Evolutionary conservation across 805 yeast genomes (phyloP).

Genomic region (Candida loeiensis): DNA sequence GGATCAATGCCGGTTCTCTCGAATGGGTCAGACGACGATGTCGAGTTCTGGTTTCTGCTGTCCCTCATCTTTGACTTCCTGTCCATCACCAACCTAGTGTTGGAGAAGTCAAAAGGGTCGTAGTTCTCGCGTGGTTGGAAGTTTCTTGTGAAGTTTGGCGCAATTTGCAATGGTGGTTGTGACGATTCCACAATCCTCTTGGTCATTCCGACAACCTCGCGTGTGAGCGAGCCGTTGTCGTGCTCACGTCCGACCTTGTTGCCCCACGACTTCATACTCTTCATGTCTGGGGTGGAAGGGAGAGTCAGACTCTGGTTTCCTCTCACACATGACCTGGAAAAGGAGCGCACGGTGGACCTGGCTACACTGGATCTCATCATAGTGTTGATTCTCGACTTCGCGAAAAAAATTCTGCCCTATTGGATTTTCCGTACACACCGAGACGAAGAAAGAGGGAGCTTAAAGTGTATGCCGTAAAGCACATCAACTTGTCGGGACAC

Average conservation of each 20-base stretch:
- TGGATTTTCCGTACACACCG: too few relatives aligned
- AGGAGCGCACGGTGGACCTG: conserved; percentile 4
- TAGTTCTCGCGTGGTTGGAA: conserved; percentile 56
- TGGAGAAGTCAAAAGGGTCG: conserved; percentile 29
- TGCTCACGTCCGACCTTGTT: conserved; percentile 3
- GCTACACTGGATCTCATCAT: conserved; percentile 4
- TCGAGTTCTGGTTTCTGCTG: conserved; percentile 13
- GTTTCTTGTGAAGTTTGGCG: conserved; percentile 26
- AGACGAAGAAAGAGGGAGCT: too few relatives aligned
- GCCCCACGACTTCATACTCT: conserved; percentile 27
- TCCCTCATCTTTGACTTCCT: conserved; percentile 25
- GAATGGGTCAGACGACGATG: conserved; percentile 25
- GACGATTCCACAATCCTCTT: conserved; percentile 27
- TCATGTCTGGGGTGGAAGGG: conserved; percentile 34
- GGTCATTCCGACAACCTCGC: conserved; percentile 34
- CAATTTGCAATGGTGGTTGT: conserved; percentile 34
- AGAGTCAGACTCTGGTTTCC: conserved; percentile 9
- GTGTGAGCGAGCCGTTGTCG: conserved; percentile 19
- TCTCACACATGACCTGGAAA: conserved; percentile 5
- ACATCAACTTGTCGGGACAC: too few relatives aligned
- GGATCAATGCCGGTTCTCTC: conserved; percentile 60
- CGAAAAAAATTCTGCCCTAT: conserved; percentile 4
- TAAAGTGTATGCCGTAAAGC: too few relatives aligned
- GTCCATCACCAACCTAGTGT: conserved; percentile 47
- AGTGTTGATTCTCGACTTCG: background rate